Evolutionary conservation across 2,329 filamentous ascomycete species (phyloP).

Genomic region (Anthostomella pinea): DNA sequence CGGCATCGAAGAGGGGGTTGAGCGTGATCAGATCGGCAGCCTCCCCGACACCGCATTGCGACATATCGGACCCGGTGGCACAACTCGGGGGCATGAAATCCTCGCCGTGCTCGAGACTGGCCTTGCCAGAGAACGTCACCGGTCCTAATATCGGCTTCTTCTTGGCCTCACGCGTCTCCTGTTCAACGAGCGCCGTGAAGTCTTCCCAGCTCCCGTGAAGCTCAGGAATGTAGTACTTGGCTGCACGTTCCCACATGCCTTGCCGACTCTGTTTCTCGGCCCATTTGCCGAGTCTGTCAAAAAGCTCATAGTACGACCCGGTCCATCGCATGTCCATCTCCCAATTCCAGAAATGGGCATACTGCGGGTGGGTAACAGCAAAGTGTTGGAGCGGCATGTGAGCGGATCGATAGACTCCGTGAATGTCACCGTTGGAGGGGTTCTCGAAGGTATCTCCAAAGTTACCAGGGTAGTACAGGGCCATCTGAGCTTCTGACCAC

Average conservation of each 20-base stretch:
- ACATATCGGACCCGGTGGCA: constrained; percentile 47
- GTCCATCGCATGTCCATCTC: constrained; percentile 67
- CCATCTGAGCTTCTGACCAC: constrained; percentile 85
- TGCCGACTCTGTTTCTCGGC: constrained; percentile 64
- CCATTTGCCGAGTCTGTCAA: constrained; percentile 66
- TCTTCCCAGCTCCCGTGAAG: constrained; percentile 71
- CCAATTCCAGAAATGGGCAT: constrained; percentile 68
- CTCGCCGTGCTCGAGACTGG: constrained; percentile 49
- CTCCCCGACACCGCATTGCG: constrained; percentile 65
- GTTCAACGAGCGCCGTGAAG: constrained; percentile 63
- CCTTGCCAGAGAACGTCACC: constrained; percentile 47
- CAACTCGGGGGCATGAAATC: constrained; percentile 55
- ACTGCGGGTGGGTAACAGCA: constrained; percentile 60
- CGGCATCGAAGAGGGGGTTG: constrained; percentile 72
- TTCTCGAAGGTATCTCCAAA: constrained; percentile 67
- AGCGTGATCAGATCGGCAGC: constrained; percentile 74
- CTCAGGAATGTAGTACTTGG: constrained; percentile 72
- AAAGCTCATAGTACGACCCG: constrained; percentile 70
- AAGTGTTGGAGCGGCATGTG: constrained; percentile 65
- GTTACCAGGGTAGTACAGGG: constrained; percentile 67
- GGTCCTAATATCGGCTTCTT: constrained; percentile 68
- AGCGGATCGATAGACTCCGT: constrained; percentile 66
- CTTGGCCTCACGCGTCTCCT: constrained; percentile 53
- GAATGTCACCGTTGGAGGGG: constrained; percentile 55
- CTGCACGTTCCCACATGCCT: constrained; percentile 74